phyloP scores from a whole-genome alignment of 345 rosid genomes.

The Sonneratia alba region DNA sequence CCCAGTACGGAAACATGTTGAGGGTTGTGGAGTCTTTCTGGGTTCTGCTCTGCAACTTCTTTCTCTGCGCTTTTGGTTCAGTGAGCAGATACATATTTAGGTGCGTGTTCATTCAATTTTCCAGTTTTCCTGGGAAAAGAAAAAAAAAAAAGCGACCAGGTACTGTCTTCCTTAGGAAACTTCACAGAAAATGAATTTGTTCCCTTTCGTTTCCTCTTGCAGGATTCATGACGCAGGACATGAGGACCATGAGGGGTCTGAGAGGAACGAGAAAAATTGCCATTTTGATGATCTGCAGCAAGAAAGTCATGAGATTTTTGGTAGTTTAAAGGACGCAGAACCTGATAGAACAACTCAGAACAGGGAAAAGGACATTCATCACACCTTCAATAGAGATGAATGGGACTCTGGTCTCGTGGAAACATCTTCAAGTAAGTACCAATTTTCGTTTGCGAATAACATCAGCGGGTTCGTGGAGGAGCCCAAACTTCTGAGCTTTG shows the following conservation, averaged over 20 bases:
- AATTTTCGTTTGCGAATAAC: constrained; percentile 25
- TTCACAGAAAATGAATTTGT: not conserved
- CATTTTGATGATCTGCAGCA: constrained; percentile 11
- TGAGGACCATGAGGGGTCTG: constrained; percentile 4
- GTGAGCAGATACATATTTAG: constrained; percentile 20
- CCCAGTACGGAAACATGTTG: constrained; percentile 11
- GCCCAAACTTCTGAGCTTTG: constrained; percentile 28
- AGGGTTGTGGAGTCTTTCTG: constrained; percentile 27
- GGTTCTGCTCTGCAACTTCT: constrained; percentile 41
- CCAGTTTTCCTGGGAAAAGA: not conserved
- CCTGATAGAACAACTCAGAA: not conserved
- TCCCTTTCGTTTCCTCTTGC: not conserved
- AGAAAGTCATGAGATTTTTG: constrained; percentile 4
- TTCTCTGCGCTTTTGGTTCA: constrained; percentile 10
- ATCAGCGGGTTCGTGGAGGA: constrained; percentile 46
- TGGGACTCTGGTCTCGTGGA: constrained; percentile 16
- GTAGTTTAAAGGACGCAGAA: not conserved
- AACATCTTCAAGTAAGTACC: constrained; percentile 25
- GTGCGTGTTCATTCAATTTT: constrained; percentile 14
- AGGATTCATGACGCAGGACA: constrained; percentile 13
- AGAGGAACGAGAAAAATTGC: constrained; percentile 14
- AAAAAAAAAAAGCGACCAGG: not conserved
- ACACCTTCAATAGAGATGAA: constrained; percentile 6
- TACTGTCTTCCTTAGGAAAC: too few species aligned
- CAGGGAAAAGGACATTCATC: not conserved